Percentiles rank a stretch among this genome's conserved stretches.
These are phyloP conservation scores for Fonsecaea pedrosoi DNA, from an alignment of 2,329 filamentous ascomycete species.

Conservation along the genomic window DNA sequence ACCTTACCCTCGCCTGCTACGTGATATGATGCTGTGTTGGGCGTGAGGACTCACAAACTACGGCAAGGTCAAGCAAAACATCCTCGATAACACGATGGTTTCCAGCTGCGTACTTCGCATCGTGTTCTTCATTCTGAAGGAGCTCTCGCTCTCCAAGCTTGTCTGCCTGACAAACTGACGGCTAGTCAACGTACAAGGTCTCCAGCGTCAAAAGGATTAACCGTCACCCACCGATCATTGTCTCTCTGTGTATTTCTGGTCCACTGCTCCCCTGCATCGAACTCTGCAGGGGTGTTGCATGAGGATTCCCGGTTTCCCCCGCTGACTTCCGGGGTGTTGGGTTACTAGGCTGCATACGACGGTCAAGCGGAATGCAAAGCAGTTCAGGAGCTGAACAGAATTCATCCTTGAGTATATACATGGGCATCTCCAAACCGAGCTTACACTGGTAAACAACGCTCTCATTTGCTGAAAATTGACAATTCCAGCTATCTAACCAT, in stretches of 20 bases:
- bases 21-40: neutral
- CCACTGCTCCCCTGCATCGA: neutral
- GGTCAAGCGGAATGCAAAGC: too few species aligned
- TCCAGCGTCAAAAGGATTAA: neutral
- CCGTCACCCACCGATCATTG: neutral
- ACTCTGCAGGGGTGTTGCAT: neutral
- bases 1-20: neutral
- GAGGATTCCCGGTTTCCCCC: constrained; percentile 11
- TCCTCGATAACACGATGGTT: neutral
- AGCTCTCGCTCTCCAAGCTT: neutral
- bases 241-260: neutral
- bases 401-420: neutral
- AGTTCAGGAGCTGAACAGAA: neutral
- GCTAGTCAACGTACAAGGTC: neutral
- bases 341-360: neutral
- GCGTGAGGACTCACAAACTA: neutral
- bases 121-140: neutral
- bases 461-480: neutral
- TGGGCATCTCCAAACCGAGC: neutral
- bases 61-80: neutral
- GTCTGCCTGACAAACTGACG: neutral
- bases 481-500: constrained; percentile 7
- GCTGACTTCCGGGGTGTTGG: neutral
- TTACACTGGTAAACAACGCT: neutral
- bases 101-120: neutral